Base-by-base conservation (phyloP, 179 eudicot genomes). In the Beta lomatogona region DNA sequence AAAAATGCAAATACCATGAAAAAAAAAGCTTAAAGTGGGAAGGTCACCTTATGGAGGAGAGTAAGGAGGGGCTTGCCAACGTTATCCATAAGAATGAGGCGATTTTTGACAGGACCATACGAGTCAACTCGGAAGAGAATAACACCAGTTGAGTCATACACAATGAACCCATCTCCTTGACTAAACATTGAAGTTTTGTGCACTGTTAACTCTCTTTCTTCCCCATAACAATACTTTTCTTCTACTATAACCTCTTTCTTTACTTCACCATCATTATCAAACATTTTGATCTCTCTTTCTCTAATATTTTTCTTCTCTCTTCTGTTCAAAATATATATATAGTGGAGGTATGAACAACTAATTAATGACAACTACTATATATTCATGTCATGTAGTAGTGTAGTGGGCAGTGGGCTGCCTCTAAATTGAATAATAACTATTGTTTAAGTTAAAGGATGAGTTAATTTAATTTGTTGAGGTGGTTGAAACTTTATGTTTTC, bases 171-270 rank as follows among this genome's bases (percentile, higher is more conserved):
- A 78, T 85, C 87, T 16, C 87, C 87, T 22, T 78, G 48, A 25
- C 54, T 82, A 61, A 82, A 85, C 82, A 79, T 75, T 54, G 87
- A 78, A 48, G 79, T 85, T n/a, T 82, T 85, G 14, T 85, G 87
- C 5, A 82, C 77, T 15, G 85, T 85, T 78, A 85, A 79, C 79
- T 82, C 87, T 13, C 22, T 63, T 44, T 78, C 82, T 44, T 81
- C 82, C 9, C 71, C 48, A 11, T 75, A 59, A 79, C 85, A 78
- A 50, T 75, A 81, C 45, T n/a, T 78, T 46, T 85, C 87, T 19
- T 60, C 76, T 8, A 85, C 77, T 36, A 85, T 72, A 14, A 54
- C 73, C 2, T 21, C 71, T 79, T 52, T 73, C 19, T 22, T 66
- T 11, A 15, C 54, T 45, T 57, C 10, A 36, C 68, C 16, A 50